phyloP scores from a whole-genome alignment of 108 stramenopile species.

The Stephanodiscus minutulus region DNA sequence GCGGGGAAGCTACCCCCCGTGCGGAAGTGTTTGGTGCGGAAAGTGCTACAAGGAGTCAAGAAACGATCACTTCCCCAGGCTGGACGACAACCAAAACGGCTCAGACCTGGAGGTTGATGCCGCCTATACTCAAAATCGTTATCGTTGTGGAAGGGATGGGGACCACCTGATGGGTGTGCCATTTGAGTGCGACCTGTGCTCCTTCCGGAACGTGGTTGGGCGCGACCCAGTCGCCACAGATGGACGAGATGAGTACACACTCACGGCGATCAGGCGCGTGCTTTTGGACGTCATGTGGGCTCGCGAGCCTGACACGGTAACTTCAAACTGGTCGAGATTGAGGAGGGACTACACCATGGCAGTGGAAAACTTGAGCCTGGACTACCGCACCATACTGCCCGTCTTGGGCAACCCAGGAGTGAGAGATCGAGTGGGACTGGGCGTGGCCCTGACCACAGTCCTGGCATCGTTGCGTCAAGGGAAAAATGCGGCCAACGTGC shows the following conservation, averaged over 20 bases:
- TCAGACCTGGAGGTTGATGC: no score
- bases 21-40: no score
- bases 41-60: slow-evolving; percentile 31
- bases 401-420: background rate
- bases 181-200: no score
- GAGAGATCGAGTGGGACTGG: background rate
- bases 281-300: no score
- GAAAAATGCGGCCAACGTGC: background rate
- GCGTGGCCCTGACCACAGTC: background rate
- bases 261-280: slow-evolving; percentile 30
- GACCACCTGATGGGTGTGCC: no score
- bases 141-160: no score
- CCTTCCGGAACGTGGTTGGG: slow-evolving; percentile 26
- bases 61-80: slow-evolving; percentile 9
- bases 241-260: background rate
- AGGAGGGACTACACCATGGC: background rate
- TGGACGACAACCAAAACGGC: slow-evolving; percentile 20
- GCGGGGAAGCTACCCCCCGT: slow-evolving; percentile 17
- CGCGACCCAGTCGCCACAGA: slow-evolving; percentile 8
- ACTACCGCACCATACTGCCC: background rate
- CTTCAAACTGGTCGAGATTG: background rate
- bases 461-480: background rate
- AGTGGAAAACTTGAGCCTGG: background rate
- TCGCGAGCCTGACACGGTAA: slow-evolving; percentile 44
- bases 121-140: no score